Evolutionary conservation across 2,329 filamentous ascomycete genomes (phyloP).

Genomic region (Penicillium sp.): DNA sequence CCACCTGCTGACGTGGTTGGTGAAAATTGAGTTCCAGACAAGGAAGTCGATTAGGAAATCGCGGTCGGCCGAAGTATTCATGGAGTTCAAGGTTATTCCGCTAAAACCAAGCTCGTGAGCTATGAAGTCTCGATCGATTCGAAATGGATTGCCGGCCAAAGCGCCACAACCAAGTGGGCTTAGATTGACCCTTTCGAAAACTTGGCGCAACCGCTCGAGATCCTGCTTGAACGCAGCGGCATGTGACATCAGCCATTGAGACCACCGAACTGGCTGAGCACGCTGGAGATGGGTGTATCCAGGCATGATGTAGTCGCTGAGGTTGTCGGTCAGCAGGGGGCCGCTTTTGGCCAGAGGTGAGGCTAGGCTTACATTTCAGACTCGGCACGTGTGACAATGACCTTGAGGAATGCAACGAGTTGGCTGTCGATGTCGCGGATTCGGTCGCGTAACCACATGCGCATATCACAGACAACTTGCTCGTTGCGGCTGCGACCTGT

Average conservation of each 20-base stretch:
- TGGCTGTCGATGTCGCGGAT: slow-evolving; percentile 65
- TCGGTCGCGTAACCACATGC: slow-evolving; percentile 77
- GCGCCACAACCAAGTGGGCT: slow-evolving; percentile 70
- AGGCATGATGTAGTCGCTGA: slow-evolving; percentile 67
- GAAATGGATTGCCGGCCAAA: slow-evolving; percentile 75
- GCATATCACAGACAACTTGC: slow-evolving; percentile 85
- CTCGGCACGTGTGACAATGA: slow-evolving; percentile 66
- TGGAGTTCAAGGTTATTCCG: slow-evolving; percentile 68
- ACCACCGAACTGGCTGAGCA: slow-evolving; percentile 75
- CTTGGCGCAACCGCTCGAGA: slow-evolving; percentile 70
- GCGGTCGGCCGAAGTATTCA: slow-evolving; percentile 71
- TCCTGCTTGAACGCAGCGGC: slow-evolving; percentile 68
- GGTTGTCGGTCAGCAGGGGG: neutral
- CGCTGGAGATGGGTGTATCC: slow-evolving; percentile 85
- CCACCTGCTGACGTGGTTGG: slow-evolving; percentile 74
- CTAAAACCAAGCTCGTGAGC: slow-evolving; percentile 77
- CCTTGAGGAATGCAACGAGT: slow-evolving; percentile 65
- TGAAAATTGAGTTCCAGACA: slow-evolving; percentile 73
- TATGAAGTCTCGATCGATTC: slow-evolving; percentile 72
- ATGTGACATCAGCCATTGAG: slow-evolving; percentile 75
- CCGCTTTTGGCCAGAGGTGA: neutral
- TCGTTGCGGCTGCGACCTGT: slow-evolving; percentile 85
- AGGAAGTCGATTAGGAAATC: slow-evolving; percentile 80
- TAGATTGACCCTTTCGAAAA: slow-evolving; percentile 67
- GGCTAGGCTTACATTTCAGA: slow-evolving; percentile 55